Base-by-base conservation (phyloP, 352 stramenopile genomes). In the Phytopythium cucurbitacearum region DNA sequence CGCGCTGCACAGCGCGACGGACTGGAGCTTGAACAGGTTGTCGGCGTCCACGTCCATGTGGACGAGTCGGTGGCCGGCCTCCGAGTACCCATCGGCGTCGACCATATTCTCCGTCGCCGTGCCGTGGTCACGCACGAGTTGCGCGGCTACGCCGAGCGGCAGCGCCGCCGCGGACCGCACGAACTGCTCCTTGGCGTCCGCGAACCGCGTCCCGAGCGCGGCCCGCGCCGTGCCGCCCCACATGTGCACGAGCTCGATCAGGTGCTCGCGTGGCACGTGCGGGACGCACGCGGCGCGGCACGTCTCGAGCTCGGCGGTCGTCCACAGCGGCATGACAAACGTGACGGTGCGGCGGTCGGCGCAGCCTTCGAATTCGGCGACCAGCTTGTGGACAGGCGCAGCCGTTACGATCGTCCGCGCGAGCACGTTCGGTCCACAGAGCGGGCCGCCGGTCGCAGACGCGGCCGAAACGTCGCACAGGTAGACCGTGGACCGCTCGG, bases 261-360 rank as follows among this genome's bases (percentile, higher is more conserved):
- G 56, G 3, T 60, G 51, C 45, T 59, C 50, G 16, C 53, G 48
- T 13, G 59, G 52, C 1, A 76, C 57, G 7, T 40, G 45, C 28
- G 59, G 58, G 15, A 69, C 71, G 43, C 65, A 79, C 3, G 57
- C 52, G 4, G 43, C 53, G n/a, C 69, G 60, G 21, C 69, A 79
- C 1, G 41, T 62, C 50, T 65, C 55, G 12, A 79, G 62, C 53
- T 79, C 69, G 4, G 40, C 54, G 11, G 56, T 50, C 5, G 65
- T 71, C 69, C 69, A 79, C 41, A 64, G 35, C 13, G 69, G 69
- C 65, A 79, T 75, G 9, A 68, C 56, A 28, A 71, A 42, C 42
- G 63, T 40, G 1, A 71, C 49, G 3, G 56, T 67, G 43, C 38
- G 53, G 49, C 53, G 60, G 12, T 16, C 48, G 50, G 52, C 51